Conservation (phyloP, 768 basidiomycete species). For the Pisolithus tinctorius region DNA sequence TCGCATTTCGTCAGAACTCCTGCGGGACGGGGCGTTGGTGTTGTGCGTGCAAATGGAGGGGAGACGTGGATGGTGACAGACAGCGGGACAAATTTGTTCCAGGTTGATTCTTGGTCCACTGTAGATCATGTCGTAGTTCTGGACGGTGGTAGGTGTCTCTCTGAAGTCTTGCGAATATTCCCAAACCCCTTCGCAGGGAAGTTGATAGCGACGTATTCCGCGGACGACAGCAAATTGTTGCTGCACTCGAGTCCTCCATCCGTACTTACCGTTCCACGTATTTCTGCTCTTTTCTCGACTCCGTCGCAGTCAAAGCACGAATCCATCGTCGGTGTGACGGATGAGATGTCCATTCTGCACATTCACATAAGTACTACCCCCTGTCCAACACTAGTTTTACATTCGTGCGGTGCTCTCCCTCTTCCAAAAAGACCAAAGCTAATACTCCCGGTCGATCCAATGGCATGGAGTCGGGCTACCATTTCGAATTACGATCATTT, state of each 20-base stretch:
- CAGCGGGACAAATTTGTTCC: slow-evolving; percentile 40
- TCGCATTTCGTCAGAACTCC: slow-evolving; percentile 68
- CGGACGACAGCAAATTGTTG: slow-evolving; percentile 39
- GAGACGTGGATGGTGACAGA: slow-evolving; percentile 57
- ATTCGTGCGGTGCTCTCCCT: slow-evolving; percentile 48
- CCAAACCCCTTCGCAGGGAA: slow-evolving; percentile 33
- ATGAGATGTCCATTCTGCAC: slow-evolving; percentile 52
- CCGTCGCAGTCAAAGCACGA: slow-evolving; percentile 48
- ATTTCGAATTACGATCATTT: slow-evolving; percentile 62
- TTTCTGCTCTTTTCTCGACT: slow-evolving; percentile 60
- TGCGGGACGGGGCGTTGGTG: slow-evolving; percentile 69
- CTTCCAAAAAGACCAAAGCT: slow-evolving; percentile 39
- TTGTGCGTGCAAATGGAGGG: slow-evolving; percentile 52
- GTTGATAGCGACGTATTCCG: slow-evolving; percentile 54
- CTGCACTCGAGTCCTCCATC: slow-evolving; percentile 45
- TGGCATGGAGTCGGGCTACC: slow-evolving; percentile 63
- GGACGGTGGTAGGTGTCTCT: slow-evolving; percentile 43
- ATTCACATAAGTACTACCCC: slow-evolving; percentile 37
- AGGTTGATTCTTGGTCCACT: slow-evolving; percentile 44
- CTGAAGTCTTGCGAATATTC: slow-evolving; percentile 1
- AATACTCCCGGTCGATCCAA: slow-evolving; percentile 79
- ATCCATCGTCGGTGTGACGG: slow-evolving; percentile 60
- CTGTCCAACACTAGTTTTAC: slow-evolving; percentile 35
- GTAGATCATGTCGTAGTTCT: slow-evolving; percentile 69
- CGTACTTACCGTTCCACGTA: slow-evolving; percentile 38